Evolutionary conservation across 78 protist genomes (phyloP).

Genomic region (Tieghemostelium lacteum): DNA sequence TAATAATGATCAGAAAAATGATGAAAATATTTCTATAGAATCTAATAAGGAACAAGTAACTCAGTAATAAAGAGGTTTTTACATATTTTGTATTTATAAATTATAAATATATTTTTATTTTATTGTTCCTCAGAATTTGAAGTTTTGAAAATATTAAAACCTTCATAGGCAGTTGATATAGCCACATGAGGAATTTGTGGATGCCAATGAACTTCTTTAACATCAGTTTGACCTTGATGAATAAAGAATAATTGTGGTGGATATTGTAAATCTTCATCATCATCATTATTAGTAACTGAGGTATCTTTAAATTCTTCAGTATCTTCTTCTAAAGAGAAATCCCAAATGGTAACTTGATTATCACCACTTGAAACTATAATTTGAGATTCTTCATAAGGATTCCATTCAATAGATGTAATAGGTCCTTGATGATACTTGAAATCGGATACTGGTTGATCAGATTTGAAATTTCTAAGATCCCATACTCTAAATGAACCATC

Average conservation of each 20-base stretch:
- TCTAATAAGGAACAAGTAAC: too few species aligned
- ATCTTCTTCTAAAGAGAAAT: slow-evolving; percentile 93
- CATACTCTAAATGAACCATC: slow-evolving; percentile 94
- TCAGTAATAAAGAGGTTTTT: too few species aligned
- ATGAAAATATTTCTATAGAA: too few species aligned
- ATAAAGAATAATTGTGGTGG: slow-evolving; percentile 94
- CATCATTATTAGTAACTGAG: background rate
- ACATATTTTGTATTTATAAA: too few species aligned
- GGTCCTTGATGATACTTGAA: slow-evolving; percentile 89
- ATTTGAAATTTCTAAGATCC: slow-evolving; percentile 91
- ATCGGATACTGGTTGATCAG: slow-evolving; percentile 34
- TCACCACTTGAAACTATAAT: slow-evolving; percentile 90
- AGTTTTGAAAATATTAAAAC: slow-evolving; percentile 91
- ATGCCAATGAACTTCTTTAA: slow-evolving; percentile 97
- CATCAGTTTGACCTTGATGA: slow-evolving; percentile 95
- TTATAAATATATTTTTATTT: too few species aligned
- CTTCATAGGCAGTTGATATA: slow-evolving; percentile 89
- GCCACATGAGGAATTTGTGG: slow-evolving; percentile 91
- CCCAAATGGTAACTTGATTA: slow-evolving; percentile 94
- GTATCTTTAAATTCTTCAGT: slow-evolving; percentile 64
- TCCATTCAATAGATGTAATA: slow-evolving; percentile 95
- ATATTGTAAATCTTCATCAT: slow-evolving; percentile 66
- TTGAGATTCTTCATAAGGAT: slow-evolving; percentile 91
- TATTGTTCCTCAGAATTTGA: slow-evolving; percentile 48
- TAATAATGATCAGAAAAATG: too few species aligned